Evolutionary conservation across 2,329 filamentous ascomycete species (phyloP), one percentile per base, ranked within the genome.

Genomic region (Allantophomopsis cytisporea): DNA sequence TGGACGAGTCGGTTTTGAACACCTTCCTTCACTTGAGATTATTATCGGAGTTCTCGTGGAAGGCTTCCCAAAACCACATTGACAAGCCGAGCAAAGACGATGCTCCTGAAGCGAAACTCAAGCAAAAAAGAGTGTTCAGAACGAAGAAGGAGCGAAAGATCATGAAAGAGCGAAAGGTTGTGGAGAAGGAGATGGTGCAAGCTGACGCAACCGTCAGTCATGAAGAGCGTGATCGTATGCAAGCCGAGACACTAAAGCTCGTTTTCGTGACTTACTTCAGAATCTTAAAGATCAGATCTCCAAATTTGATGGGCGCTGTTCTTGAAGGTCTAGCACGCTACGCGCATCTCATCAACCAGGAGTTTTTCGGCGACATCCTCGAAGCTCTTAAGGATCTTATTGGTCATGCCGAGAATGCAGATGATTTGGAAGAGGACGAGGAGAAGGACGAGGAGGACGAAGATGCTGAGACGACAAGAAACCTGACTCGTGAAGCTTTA

Each of bases 191-290:
- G 52, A 87, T 98, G 80, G 79, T 79, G 35, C 79, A 89, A 53
- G 89, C 91, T 2, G 88, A 96, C 57, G 91, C 91, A 2, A 70
- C 83, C 4, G 89, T 96, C 44, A 83, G 79, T 48, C 83, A 95
- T 53, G 89, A 98, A 59, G 87, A 95, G 59, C 76, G 85, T 38
- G 91, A 96, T 54, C 77, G 81, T 50, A 91, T 94, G 71, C 91
- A 98, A 60, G 83, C 86, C 5, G 93, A 98, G 60, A 95, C 88
- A 2, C 64, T 98, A 38, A 98, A 96, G 63, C 71, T 95, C 42
- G 91, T 98, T 10, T 98, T 98, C 56, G 84, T 84, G 13, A 82
- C 80, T 2, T 98, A 98, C 64, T 96, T 98, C 61, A 81, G 88
- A 39, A 89, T 96, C 40, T 66, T 98, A 34, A 96, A 96, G 64